These are phyloP conservation scores for Brassica hybrid DNA, from an alignment of 441 rosid species.

Conservation along the genomic window DNA sequence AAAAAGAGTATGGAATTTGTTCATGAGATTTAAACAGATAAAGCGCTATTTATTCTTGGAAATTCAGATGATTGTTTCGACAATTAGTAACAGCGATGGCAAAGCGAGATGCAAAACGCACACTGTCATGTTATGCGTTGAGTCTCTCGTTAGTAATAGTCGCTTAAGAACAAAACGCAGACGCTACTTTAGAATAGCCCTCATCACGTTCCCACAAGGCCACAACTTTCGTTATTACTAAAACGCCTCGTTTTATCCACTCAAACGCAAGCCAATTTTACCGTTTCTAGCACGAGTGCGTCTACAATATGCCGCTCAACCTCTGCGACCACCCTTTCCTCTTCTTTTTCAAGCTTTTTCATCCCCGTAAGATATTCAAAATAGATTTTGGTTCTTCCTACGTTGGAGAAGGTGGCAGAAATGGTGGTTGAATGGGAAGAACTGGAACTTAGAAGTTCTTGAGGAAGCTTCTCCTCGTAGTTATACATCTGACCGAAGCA, in stretches of 20 bases:
- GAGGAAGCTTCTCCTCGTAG: constrained; percentile 41
- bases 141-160: background rate
- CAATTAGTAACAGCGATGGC: background rate
- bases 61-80: background rate
- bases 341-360: constrained; percentile 27
- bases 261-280: constrained; percentile 30
- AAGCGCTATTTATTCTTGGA: no score
- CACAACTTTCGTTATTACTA: constrained; percentile 8
- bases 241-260: background rate
- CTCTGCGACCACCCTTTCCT: constrained; percentile 51
- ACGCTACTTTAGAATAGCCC: background rate
- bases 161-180: constrained; percentile 12
- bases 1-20: no score
- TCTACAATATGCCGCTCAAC: constrained; percentile 64
- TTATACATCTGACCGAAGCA: constrained; percentile 59
- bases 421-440: constrained; percentile 39
- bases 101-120: background rate
- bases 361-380: constrained; percentile 41
- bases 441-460: constrained; percentile 37
- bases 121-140: background rate
- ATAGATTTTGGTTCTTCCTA: constrained; percentile 3
- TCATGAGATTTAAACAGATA: no score
- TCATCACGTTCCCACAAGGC: background rate
- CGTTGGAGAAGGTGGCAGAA: constrained; percentile 2
- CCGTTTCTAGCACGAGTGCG: constrained; percentile 60